Evolutionary conservation across 2,329 filamentous ascomycete species (phyloP), one percentile per base, ranked within the genome.

Genomic region (Sporothrix globosa): DNA sequence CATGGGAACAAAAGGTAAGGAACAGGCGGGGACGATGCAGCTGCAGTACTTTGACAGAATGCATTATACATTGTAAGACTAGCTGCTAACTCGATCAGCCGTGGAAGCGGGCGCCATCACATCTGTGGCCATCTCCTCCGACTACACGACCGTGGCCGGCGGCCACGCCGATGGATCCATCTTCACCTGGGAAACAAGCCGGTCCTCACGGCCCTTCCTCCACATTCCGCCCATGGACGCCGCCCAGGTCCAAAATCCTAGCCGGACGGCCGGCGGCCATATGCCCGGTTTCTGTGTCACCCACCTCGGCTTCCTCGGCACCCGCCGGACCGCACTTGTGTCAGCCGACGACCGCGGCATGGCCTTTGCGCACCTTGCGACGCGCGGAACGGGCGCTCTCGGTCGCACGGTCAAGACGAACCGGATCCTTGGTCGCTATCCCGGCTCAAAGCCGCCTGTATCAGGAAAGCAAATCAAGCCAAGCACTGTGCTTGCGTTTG

Each of bases 291-390:
- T 90, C 44, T 87, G 92, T 3, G 88, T 99, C 58, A 88, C 96
- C 7, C 94, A 99, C 79, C 81, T 99, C n/a, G 96, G 95, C 0
- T 99, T 99, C 77, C 84, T 99, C 6, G 96, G 95, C 9, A 97
- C 92, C 3, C 87, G 96, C 71, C 94, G 96, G 76, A 99, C 96
- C 17, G 96, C 96, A 3, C 84, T 99, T 5, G 94, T 98, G 13
- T 99, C 96, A 4, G 96, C 96, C 2, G 94, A 99, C 80, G 92
- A 97, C 76, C 88, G 88, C 65, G 96, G 96, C 24, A 99, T 99
- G 96, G 95, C 96, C 0, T 99, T 99, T 79, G 97, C 96, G 3
- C 96, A 99, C 80, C 86, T 99, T 11, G 96, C 96, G 11, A 97
- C 93, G 11, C 87, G 96, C 75, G 96, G 96, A 1, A 90, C 96